Evolutionary conservation across 164 flowering plant species (phyloP).

Genomic region (Hamamelis virginiana): DNA sequence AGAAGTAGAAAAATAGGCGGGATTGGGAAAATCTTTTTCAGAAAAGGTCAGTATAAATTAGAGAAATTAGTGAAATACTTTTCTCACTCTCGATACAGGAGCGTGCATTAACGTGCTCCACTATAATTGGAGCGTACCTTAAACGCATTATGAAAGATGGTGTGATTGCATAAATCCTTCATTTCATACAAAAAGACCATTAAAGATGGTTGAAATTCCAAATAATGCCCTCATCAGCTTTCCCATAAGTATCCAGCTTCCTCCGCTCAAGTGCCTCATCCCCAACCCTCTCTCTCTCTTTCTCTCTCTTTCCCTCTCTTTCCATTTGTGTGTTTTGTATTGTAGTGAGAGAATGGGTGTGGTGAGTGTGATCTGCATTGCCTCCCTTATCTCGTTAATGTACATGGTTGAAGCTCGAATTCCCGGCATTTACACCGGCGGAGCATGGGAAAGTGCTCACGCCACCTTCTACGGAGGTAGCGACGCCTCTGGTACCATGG

Average conservation of each 20-base stretch:
- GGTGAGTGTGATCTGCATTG: slow-evolving; percentile 10
- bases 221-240: slow-evolving; percentile 5
- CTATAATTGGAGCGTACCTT: not conserved
- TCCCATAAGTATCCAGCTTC: slow-evolving; percentile 23
- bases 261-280: not conserved
- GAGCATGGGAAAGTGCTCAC: slow-evolving; percentile 38
- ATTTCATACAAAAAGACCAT: not conserved
- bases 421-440: slow-evolving; percentile 38
- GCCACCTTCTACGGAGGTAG: slow-evolving; percentile 51
- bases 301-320: slow-evolving; percentile 11
- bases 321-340: not conserved
- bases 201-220: slow-evolving; percentile 1
- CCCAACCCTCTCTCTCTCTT: not conserved
- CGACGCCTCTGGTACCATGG: slow-evolving; percentile 54
- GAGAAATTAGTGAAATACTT: no score
- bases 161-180: not conserved
- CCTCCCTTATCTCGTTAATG: slow-evolving; percentile 3
- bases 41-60: no score
- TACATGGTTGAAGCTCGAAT: slow-evolving; percentile 22
- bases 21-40: no score
- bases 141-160: not conserved
- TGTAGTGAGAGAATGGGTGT: slow-evolving; percentile 20
- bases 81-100: no score
- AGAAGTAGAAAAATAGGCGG: no score
- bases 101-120: no score